Base-by-base conservation (phyloP, 2,329 filamentous ascomycete species). In the Orbilia ellipsospora region DNA sequence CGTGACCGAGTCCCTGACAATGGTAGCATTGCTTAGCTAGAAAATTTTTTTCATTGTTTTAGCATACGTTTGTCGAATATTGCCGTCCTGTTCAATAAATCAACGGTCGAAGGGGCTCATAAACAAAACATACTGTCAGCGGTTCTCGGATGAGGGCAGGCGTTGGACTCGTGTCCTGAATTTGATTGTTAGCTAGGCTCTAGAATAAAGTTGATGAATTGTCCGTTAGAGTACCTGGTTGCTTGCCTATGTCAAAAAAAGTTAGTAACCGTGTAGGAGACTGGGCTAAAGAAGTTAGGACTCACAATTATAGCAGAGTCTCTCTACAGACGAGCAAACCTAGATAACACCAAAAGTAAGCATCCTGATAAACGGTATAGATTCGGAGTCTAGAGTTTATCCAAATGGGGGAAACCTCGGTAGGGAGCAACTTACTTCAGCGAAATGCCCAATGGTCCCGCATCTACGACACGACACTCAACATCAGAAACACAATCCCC, bases 301-400 rank as follows among this genome's bases (percentile, higher is more conserved):
- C 90, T 83, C 87, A 94, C 95, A 99, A 88, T 99, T 99, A 87
- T 99, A 99, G 90, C 95, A 99, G 81, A 99, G 91, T 82, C 95
- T 92, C 88, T 99, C 94, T 75, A 94, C 92, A 75, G 94, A 97
- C 77, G 94, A 95, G 91, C 95, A 99, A 80, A 97, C 94, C 88
- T 98, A 94, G 86, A 86, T 15, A 44, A 20, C 23, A 1, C 7
- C 10, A 13, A 26, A 1, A 18, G 68, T 75, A 44, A 75, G 59
- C n/a, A 48, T 48, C 16, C 44, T 48, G 4, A 48, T n/a, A 5
- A 2, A 48, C 16, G 44, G 23, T 23, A 23, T 4, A 23, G 1
- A 48, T 48, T 48, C 13, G 6, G 31, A 36, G 31, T 6, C 31
- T 12, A 18, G 44, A 48, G 44, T 18, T 48, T 6, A 48, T 15